These are phyloP conservation scores for Yamadazyma ubonensis DNA, from an alignment of 805 yeast species.

Conservation along the genomic window DNA sequence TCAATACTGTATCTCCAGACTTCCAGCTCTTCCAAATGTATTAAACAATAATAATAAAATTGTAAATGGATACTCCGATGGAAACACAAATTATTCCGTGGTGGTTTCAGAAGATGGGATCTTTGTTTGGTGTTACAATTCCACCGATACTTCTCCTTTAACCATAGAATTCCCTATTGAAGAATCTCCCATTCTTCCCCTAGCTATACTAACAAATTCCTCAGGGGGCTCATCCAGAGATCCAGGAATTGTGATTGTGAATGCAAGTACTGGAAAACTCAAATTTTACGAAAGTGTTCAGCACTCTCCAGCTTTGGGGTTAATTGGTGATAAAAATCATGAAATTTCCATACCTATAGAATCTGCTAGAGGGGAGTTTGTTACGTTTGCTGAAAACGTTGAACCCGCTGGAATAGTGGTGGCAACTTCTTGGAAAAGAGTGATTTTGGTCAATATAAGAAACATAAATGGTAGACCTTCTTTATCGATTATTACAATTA, in stretches of 20 bases:
- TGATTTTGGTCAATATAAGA: slow-evolving; percentile 58
- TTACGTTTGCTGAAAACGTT: slow-evolving; percentile 56
- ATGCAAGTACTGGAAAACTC: slow-evolving; percentile 56
- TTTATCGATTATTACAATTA: slow-evolving; percentile 35
- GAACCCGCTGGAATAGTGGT: slow-evolving; percentile 75
- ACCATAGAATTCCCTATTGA: slow-evolving; percentile 53
- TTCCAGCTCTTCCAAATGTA: slow-evolving; percentile 55
- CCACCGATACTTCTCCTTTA: slow-evolving; percentile 59
- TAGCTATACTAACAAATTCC: slow-evolving; percentile 60
- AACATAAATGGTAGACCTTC: slow-evolving; percentile 67
- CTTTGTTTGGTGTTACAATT: slow-evolving; percentile 66
- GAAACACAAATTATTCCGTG: slow-evolving; percentile 48
- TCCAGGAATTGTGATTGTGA: slow-evolving; percentile 73
- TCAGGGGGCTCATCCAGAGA: slow-evolving; percentile 46
- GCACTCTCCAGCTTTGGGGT: slow-evolving; percentile 63
- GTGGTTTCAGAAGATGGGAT: slow-evolving; percentile 50
- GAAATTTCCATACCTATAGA: slow-evolving; percentile 41
- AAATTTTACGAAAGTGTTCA: slow-evolving; percentile 74
- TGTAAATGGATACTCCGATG: slow-evolving; percentile 47
- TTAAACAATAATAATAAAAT: slow-evolving; percentile 17
- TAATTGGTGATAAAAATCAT: slow-evolving; percentile 46
- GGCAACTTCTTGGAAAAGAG: slow-evolving; percentile 69
- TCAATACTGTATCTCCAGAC: slow-evolving; percentile 54
- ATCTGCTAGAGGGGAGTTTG: slow-evolving; percentile 46
- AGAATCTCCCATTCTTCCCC: slow-evolving; percentile 33